A percentile compares a stretch with the other conserved stretches of the same genome.
phyloP scores from a whole-genome alignment of 1,284 basidiomycete genomes.

The Pseudozyma pruni region DNA sequence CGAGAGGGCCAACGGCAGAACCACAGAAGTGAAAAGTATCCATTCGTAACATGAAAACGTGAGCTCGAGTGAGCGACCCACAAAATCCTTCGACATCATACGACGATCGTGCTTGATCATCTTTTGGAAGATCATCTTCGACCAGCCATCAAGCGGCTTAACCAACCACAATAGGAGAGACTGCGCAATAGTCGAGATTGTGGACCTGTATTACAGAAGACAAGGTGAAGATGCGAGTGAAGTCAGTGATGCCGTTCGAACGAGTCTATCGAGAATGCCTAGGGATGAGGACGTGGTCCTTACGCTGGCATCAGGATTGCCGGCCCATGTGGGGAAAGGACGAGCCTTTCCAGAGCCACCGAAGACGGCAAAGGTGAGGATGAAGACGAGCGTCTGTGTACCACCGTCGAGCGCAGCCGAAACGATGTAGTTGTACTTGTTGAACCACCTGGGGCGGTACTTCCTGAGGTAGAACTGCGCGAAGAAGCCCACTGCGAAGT shows the following conservation, averaged over 20 bases:
- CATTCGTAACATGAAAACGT: too few species aligned
- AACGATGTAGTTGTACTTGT: constrained; percentile 78
- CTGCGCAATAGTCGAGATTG: constrained; percentile 32
- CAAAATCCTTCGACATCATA: too few species aligned
- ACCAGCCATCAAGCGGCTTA: not conserved
- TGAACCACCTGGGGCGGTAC: constrained; percentile 54
- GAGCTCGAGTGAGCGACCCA: too few species aligned
- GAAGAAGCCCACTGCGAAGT: constrained; percentile 37
- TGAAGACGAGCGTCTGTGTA: constrained; percentile 75
- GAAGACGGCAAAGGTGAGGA: constrained; percentile 77
- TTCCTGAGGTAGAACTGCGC: constrained; percentile 44
- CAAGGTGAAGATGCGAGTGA: not conserved
- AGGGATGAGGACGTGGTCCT: too few species aligned
- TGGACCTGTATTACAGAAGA: not conserved
- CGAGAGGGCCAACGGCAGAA: too few species aligned
- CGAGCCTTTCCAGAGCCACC: constrained; percentile 72
- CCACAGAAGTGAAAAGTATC: too few species aligned
- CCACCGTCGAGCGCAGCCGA: constrained; percentile 72
- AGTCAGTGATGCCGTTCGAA: too few species aligned
- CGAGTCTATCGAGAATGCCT: too few species aligned
- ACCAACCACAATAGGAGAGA: constrained; percentile 8
- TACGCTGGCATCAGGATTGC: constrained; percentile 22
- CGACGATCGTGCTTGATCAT: too few species aligned
- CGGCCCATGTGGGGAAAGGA: constrained; percentile 45
- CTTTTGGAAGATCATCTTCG: too few species aligned